phyloP scores from a whole-genome alignment of 1,284 basidiomycete genomes.

The Abortiporus biennis region DNA sequence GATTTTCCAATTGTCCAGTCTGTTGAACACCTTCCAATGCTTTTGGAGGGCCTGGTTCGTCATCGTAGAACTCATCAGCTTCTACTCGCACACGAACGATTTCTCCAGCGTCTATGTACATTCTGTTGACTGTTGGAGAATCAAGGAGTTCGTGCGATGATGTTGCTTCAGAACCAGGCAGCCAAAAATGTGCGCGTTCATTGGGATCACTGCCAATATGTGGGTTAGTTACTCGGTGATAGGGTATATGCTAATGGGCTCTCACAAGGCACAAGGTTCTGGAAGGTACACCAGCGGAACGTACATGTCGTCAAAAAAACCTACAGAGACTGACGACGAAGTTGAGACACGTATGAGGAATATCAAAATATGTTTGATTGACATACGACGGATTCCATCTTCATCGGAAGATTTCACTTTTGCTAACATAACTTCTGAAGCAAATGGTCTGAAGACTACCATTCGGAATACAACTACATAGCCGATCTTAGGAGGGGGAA shows the following conservation, averaged over 20 bases:
- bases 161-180: constrained; percentile 53
- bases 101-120: constrained; percentile 85
- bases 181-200: constrained; percentile 81
- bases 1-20: constrained; percentile 39
- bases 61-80: constrained; percentile 84
- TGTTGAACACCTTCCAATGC: constrained; percentile 60
- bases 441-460: constrained; percentile 89
- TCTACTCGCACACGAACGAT: constrained; percentile 86
- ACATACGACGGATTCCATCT: constrained; percentile 77
- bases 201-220: constrained; percentile 74
- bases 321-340: constrained; percentile 81
- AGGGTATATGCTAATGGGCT: constrained; percentile 9
- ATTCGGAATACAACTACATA: constrained; percentile 79
- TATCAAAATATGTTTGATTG: too few relatives aligned
- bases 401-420: constrained; percentile 83
- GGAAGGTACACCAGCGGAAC: constrained; percentile 71
- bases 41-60: constrained; percentile 83
- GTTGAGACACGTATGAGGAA: too few relatives aligned
- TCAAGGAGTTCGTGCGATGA: constrained; percentile 63
- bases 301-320: constrained; percentile 95
- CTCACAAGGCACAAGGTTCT: constrained; percentile 74
- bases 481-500: background rate
- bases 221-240: background rate
- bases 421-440: constrained; percentile 85
- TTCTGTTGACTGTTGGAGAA: constrained; percentile 60